These are phyloP conservation scores for Pezicula carpinea DNA, from an alignment of 2,329 filamentous ascomycete species.

Conservation along the genomic window DNA sequence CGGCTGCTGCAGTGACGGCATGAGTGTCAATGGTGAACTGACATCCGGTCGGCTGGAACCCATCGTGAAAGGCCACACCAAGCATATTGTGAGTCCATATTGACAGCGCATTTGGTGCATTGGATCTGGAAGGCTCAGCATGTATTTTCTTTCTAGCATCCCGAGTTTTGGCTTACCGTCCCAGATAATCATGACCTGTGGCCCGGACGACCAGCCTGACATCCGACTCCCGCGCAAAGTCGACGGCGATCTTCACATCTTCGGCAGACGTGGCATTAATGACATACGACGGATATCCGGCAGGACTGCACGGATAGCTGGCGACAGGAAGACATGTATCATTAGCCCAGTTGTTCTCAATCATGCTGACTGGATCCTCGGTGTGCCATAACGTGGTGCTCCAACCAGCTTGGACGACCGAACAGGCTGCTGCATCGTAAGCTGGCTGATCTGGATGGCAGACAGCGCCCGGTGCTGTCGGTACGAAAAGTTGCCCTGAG, in stretches of 20 bases:
- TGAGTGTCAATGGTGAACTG: constrained; percentile 37
- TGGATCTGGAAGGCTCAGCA: constrained; percentile 27
- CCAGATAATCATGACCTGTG: constrained; percentile 38
- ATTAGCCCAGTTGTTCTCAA: constrained; percentile 42
- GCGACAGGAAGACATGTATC: constrained; percentile 44
- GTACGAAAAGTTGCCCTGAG: constrained; percentile 36
- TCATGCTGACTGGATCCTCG: constrained; percentile 32
- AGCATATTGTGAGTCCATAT: constrained; percentile 50
- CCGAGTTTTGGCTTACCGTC: constrained; percentile 13
- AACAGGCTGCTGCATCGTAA: constrained; percentile 31
- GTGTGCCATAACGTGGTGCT: constrained; percentile 33
- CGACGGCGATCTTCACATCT: constrained; percentile 25
- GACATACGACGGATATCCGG: constrained; percentile 37
- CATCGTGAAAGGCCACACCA: constrained; percentile 32
- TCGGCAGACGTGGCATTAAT: constrained; percentile 24
- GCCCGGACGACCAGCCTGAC: constrained; percentile 37
- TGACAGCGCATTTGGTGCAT: constrained; percentile 43
- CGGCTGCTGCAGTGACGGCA: constrained; percentile 49
- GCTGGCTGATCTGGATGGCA: constrained; percentile 35
- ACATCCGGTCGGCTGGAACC: constrained; percentile 39
- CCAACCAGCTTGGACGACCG: constrained; percentile 27
- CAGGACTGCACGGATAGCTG: constrained; percentile 31
- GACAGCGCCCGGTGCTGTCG: constrained; percentile 40
- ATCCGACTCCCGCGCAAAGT: constrained; percentile 31
- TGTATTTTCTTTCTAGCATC: background rate